Conservation (phyloP, 345 rosid species). For the Cardamine chenopodiifolia region DNA sequence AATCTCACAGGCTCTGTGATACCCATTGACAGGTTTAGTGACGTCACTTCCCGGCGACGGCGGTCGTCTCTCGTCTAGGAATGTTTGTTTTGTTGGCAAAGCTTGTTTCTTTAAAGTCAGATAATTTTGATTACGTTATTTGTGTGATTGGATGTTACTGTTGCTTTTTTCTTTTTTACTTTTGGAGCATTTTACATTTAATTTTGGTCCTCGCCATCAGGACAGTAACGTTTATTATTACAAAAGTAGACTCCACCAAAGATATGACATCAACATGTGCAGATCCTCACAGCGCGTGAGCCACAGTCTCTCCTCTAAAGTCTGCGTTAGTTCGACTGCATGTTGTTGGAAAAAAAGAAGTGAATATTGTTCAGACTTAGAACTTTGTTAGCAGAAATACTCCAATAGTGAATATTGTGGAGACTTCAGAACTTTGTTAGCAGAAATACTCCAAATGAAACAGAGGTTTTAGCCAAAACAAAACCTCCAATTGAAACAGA, state of each 20-base stretch:
- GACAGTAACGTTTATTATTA: conserved; percentile 4
- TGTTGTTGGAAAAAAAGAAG: conserved; percentile 24
- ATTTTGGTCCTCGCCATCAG: background rate
- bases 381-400: too few relatives aligned
- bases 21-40: conserved; percentile 53
- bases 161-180: conserved; percentile 15
- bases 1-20: conserved; percentile 53
- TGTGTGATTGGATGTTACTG: conserved; percentile 31
- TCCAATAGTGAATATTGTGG: too few relatives aligned
- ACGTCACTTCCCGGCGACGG: conserved; percentile 50
- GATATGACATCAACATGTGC: conserved; percentile 15
- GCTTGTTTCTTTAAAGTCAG: conserved; percentile 4
- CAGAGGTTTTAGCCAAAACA: too few relatives aligned
- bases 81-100: too few relatives aligned
- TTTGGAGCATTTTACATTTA: conserved; percentile 1
- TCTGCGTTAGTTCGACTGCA: conserved; percentile 7
- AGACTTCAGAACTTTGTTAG: too few relatives aligned
- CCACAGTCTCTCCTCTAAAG: conserved; percentile 8
- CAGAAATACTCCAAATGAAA: too few relatives aligned
- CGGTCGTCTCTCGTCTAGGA: conserved; percentile 34
- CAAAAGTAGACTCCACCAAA: conserved; percentile 27
- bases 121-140: conserved; percentile 24
- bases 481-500: too few relatives aligned
- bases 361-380: conserved; percentile 27
- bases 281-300: conserved; percentile 29